Conservation (phyloP, 1,284 basidiomycete genomes). For the Porodaedalea pini region DNA sequence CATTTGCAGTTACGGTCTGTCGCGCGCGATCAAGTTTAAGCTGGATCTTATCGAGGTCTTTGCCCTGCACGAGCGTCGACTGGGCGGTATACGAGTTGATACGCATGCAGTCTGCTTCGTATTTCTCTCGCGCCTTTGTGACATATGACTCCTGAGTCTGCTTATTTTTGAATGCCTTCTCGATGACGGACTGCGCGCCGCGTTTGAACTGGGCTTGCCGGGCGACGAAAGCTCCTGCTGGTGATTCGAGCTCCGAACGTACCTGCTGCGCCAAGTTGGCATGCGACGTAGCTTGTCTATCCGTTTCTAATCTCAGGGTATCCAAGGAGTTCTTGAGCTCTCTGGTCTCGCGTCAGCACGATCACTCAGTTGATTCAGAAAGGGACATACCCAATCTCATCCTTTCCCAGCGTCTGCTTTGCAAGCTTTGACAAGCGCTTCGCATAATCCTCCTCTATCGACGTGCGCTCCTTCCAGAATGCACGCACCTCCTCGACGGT, state of each 20-base stretch:
- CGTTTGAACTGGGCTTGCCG: constrained; percentile 77
- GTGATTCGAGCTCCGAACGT: constrained; percentile 73
- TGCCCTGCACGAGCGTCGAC: constrained; percentile 88
- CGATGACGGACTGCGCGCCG: constrained; percentile 67
- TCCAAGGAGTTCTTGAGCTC: constrained; percentile 79
- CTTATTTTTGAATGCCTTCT: constrained; percentile 87
- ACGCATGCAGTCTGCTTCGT: constrained; percentile 89
- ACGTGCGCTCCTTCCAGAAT: constrained; percentile 88
- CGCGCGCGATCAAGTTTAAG: constrained; percentile 86
- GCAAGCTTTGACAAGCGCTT: constrained; percentile 83
- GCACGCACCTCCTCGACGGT: constrained; percentile 85
- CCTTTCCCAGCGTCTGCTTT: constrained; percentile 73
- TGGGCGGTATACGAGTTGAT: constrained; percentile 97
- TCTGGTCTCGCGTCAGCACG: constrained; percentile 37
- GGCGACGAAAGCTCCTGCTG: constrained; percentile 58
- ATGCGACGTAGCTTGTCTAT: constrained; percentile 74
- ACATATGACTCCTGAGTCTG: constrained; percentile 82
- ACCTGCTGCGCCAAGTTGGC: constrained; percentile 70
- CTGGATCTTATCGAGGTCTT: constrained; percentile 89
- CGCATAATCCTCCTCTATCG: constrained; percentile 94
- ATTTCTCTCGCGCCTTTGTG: constrained; percentile 87
- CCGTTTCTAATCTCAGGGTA: constrained; percentile 78
- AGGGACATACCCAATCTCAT: constrained; percentile 82
- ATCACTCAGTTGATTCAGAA: constrained; percentile 21
- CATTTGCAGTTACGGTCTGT: constrained; percentile 85